Evolutionary conservation across 176 grass and related monocot species (phyloP), one percentile per base, ranked within the genome.

Genomic region (Musa acuminata): DNA sequence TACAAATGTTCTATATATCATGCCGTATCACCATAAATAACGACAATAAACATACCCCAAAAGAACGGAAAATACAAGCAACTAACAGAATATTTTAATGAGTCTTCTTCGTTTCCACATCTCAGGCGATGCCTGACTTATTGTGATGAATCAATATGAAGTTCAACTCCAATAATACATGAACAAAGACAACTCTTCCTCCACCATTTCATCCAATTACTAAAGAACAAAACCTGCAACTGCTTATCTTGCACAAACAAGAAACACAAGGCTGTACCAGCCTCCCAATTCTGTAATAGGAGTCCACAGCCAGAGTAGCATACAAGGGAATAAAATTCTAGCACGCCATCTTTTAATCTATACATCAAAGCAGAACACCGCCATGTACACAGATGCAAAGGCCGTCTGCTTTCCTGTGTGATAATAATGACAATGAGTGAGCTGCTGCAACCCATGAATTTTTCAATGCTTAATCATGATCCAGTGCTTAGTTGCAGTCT

Each of bases 111-210:
- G 19, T 49, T 27, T 69, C 26, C 24, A 49, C 11, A 25, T 35
- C 13, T 6, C 35, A 59, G 54, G 26, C 14, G 9, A 17, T 7
- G 72, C 72, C 53, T 43, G 72, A 53, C 26, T 75, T 75, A 60
- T 75, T 75, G 54, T 75, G 72, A 60, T 43, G 72, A 75, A 75
- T 58, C 72, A 75, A 75, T 75, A 53, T 75, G 35, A 22, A 75
- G 72, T 59, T 60, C 52, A 26, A 75, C 72, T 75, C 54, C 53
- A 60, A 58, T 57, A 35, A 26, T 43, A 75, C 72, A 75, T 43
- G 24, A 58, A 75, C 53, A 75, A 75, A 48, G 67, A 48, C 48
- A 29, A 29, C 16, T 22, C 11, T 27, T 29, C 72, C 14, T 74
- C 72, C 16, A 14, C 17, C 72, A 55, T 54, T 26, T 74, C 72